A percentile compares a stretch with the other conserved stretches of the same genome.
These are phyloP conservation scores for Scutellaria galericulata DNA, from an alignment of 257 asterid species.

Conservation along the genomic window DNA sequence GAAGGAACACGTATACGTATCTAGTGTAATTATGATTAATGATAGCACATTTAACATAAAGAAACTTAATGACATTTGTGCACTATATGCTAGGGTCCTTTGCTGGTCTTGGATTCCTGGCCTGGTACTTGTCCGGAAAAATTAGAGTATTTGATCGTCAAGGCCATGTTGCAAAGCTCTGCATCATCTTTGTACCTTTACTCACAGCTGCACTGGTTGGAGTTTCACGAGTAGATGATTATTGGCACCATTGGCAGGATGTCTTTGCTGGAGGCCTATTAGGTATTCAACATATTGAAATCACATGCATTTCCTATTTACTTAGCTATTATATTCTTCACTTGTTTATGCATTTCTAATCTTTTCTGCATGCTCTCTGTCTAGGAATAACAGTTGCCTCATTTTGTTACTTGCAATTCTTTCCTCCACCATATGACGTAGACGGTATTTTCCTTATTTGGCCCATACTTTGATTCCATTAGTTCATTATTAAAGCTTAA, in stretches of 20 bases:
- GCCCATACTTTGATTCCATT: too few species aligned
- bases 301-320: conserved; percentile 6
- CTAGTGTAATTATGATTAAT: too few species aligned
- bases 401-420: conserved; percentile 80
- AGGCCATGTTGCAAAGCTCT: conserved; percentile 86
- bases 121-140: conserved; percentile 81
- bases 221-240: conserved; percentile 88
- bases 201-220: conserved; percentile 84
- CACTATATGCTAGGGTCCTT: conserved; percentile 73
- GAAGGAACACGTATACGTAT: too few species aligned
- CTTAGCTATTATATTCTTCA: not conserved
- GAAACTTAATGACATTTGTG: not conserved
- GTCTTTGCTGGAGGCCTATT: conserved; percentile 89
- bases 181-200: conserved; percentile 72
- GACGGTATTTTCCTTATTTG: conserved; percentile 47
- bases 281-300: conserved; percentile 42
- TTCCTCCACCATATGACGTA: conserved; percentile 77
- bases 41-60: too few species aligned
- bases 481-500: too few species aligned
- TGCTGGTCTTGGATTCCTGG: conserved; percentile 84
- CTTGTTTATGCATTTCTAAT: not conserved
- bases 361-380: not conserved
- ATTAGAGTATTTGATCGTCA: conserved; percentile 75
- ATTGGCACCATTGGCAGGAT: conserved; percentile 98
- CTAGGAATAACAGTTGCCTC: conserved; percentile 72